Percentiles rank a stretch among this genome's conserved stretches.
These are phyloP conservation scores for Aspergillus neoniger DNA, from an alignment of 2,329 filamentous ascomycete species.

Conservation along the genomic window DNA sequence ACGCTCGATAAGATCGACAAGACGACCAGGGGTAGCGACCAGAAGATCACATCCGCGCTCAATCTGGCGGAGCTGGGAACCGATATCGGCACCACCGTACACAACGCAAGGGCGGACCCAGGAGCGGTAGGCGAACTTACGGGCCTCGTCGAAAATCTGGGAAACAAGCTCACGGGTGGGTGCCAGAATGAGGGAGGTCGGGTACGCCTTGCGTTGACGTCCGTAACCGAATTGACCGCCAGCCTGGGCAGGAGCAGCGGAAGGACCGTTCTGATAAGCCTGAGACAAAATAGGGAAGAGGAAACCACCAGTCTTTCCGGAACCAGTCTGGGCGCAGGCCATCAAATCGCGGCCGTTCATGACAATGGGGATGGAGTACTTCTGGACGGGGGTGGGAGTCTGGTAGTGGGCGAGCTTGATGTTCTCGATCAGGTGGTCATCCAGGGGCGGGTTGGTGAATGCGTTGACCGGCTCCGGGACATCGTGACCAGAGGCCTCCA, in stretches of 20 bases:
- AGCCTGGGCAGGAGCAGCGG: conserved; percentile 63
- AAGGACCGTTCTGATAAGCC: conserved; percentile 87
- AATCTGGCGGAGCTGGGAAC: conserved; percentile 95
- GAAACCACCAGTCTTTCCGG: conserved; percentile 99
- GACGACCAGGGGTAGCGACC: conserved; percentile 93
- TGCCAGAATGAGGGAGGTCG: conserved; percentile 91
- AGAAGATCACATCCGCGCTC: conserved; percentile 96
- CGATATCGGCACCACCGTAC: conserved; percentile 98
- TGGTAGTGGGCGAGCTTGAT: conserved; percentile 94
- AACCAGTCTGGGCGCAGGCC: conserved; percentile 99
- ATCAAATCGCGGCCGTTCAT: conserved; percentile 97
- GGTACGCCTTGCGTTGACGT: conserved; percentile 96
- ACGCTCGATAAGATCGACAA: conserved; percentile 97
- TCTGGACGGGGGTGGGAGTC: conserved; percentile 94
- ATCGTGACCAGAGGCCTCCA: conserved; percentile 91
- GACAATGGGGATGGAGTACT: conserved; percentile 99
- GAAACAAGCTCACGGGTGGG: conserved; percentile 98
- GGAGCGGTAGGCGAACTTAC: conserved; percentile 98
- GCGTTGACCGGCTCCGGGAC: conserved; percentile 87
- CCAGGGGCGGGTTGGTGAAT: conserved; percentile 93
- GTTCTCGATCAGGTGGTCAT: conserved; percentile 90
- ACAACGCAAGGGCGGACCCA: conserved; percentile 99
- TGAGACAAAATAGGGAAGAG: conserved; percentile 99
- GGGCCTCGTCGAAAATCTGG: conserved; percentile 95
- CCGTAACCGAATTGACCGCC: conserved; percentile 69